Evolutionary conservation across 108 stramenopile genomes (phyloP), one percentile per base, ranked within the genome.

Genomic region (Craspedostauros australis): DNA sequence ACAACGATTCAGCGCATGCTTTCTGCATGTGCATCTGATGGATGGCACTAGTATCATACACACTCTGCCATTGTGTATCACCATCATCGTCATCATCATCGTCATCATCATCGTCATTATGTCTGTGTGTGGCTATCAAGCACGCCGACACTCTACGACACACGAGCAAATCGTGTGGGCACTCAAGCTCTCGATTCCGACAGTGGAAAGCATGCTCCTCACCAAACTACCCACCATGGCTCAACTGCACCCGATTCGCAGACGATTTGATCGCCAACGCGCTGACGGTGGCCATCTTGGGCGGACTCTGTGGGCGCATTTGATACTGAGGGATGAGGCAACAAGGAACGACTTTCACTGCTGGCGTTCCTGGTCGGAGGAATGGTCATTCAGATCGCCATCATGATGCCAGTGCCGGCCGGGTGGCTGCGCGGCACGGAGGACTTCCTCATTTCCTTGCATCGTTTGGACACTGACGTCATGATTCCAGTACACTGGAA

Each of bases 381-480:
- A 26, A 22, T 72, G 46, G 25, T 64, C 7, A 64, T 86, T 43
- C 79, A 86, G 38, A 28, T 80, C 0, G 0, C 46, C 19, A 49
- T 81, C 24, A 67, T 76, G 2, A 28, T 81, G 2, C 84, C 84
- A 0, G 63, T 81, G 0, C 64, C 62, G 2, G n/a, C 68, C 8
- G 72, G 65, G 49, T 86, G 84, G 80, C 25, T 80, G n/a, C 31
- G 11, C 34, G 79, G 77, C 20, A 68, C 73, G 20, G 32, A 72
- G 14, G 23, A 42, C 11, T 34, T 71, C 24, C 41, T 86, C 12
- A 8, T 79, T 20, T 0, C 76, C 76, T 58, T 66, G 64, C 1
- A 46, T 86, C 23, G 70, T 67, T 20, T 81, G 68, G 60, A 86
- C 84, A 16, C 7, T 76, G 8, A 79, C 70, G 4, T 43, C 72